Evolutionary conservation across 2,329 filamentous ascomycete species (phyloP), one percentile per base, ranked within the genome.

Genomic region (Alternaria triticimaculans): DNA sequence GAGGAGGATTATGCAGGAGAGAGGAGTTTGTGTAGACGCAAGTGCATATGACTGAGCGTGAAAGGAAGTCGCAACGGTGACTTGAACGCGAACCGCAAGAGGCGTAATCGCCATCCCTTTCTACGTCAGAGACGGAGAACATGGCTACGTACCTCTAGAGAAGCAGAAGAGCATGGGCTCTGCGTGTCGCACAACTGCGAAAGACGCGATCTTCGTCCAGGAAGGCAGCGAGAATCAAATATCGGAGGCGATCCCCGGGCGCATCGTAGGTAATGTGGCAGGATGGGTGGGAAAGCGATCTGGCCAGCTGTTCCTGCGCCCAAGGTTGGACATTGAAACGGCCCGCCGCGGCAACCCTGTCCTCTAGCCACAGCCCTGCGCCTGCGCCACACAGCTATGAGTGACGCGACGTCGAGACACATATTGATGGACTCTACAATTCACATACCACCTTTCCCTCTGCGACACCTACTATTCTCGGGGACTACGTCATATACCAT

Each of bases 61-160:
- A 46, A 49, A 37, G 37, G 49, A 58, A 65, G 55, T 53, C 15
- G 63, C 50, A 58, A 37, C 30, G 18, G 23, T 10, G 37, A 28
- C 46, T 41, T 43, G 44, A 28, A 43, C 53, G 58, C 37, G 53
- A 28, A 56, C 46, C 15, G 60, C 53, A 61, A 64, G 46, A 57
- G 46, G 53, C 62, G 55, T 20, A 46, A 45, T 50, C 55, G 49
- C 28, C 67, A 67, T 74, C 72, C 74, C 73, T 76, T 75, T 75
- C 69, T 60, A 66, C 61, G 55, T 65, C 65, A 60, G 57, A 15
- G 28, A 41, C 15, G 8, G 41, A 28, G 49, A 53, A 53, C 28
- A 53, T 23, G 8, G 49, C 30, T 45, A 73, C 76, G 69, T 74
- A 79, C 76, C 75, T 78, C 68, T 77, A 78, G 72, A 75, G 63